phyloP scores from a whole-genome alignment of 768 basidiomycete genomes.

The Mrakia blollopis region DNA sequence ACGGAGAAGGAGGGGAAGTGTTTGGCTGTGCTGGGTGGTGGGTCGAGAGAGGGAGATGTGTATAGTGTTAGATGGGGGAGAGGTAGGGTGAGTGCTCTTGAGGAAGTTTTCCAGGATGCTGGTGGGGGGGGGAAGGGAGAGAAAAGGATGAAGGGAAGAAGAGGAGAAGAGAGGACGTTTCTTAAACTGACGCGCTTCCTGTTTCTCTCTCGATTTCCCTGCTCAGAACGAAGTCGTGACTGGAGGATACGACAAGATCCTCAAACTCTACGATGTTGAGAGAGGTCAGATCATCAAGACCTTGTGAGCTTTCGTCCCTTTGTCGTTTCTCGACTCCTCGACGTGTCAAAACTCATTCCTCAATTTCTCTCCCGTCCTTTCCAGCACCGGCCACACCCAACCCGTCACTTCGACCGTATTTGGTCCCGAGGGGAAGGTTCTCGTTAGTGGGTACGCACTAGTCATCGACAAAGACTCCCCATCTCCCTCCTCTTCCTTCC shows the following conservation, averaged over 20 bases:
- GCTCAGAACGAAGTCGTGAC: constrained; percentile 39
- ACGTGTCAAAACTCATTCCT: neutral
- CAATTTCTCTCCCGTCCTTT: neutral
- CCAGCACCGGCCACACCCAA: constrained; percentile 40
- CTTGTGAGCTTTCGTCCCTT: constrained; percentile 25
- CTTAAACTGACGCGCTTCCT: neutral
- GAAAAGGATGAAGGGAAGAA: neutral
- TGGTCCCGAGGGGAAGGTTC: constrained; percentile 39
- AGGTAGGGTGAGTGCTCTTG: neutral
- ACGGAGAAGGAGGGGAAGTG: constrained; percentile 30
- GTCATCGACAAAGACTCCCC: no score
- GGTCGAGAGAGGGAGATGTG: constrained; percentile 40
- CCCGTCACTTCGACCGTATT: constrained; percentile 39
- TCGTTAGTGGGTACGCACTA: constrained; percentile 39
- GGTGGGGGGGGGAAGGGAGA: constrained; percentile 32
- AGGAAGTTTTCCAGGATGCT: no score
- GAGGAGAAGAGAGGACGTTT: no score
- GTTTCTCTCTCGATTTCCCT: neutral
- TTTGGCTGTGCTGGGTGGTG: constrained; percentile 34
- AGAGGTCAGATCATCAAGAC: constrained; percentile 40
- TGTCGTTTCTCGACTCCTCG: neutral
- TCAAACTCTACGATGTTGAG: constrained; percentile 41
- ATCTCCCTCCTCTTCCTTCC: neutral
- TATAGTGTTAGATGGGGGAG: constrained; percentile 41
- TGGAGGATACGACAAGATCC: constrained; percentile 42